Conservation (phyloP, 2,329 filamentous ascomycete genomes). For the Aspergillus awamori region DNA sequence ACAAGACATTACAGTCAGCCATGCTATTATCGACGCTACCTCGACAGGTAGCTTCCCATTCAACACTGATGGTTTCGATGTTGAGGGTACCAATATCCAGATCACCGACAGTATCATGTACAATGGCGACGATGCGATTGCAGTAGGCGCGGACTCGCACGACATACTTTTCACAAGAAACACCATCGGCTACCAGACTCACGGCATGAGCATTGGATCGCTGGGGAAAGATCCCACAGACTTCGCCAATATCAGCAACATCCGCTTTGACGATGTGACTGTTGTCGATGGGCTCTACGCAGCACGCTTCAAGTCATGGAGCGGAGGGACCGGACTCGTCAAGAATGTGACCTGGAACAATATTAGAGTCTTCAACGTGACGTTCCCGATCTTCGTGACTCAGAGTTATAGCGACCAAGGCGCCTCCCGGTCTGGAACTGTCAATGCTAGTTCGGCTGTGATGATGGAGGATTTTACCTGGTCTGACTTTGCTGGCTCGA, state of each 20-base stretch:
- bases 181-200: slow-evolving; percentile 49
- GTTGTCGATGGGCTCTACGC: slow-evolving; percentile 48
- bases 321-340: slow-evolving; percentile 46
- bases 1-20: slow-evolving; percentile 44
- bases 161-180: slow-evolving; percentile 44
- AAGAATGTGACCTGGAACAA: slow-evolving; percentile 51
- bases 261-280: slow-evolving; percentile 48
- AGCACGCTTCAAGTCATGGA: slow-evolving; percentile 50
- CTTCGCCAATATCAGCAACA: slow-evolving; percentile 46
- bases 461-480: slow-evolving; percentile 49
- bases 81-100: slow-evolving; percentile 32
- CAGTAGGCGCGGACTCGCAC: slow-evolving; percentile 42
- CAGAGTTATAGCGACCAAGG: slow-evolving; percentile 50
- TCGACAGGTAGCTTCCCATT: slow-evolving; percentile 45
- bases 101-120: slow-evolving; percentile 40
- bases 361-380: slow-evolving; percentile 48
- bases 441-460: slow-evolving; percentile 42
- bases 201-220: slow-evolving; percentile 50
- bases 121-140: slow-evolving; percentile 51
- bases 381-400: slow-evolving; percentile 52
- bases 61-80: slow-evolving; percentile 44
- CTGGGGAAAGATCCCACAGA: slow-evolving; percentile 42
- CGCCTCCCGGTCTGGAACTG: slow-evolving; percentile 30
- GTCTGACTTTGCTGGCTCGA: slow-evolving; percentile 45
- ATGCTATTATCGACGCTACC: slow-evolving; percentile 46